Percentiles rank a stretch among this genome's conserved stretches.
These are phyloP conservation scores for Geosmithia morbida DNA, from an alignment of 2,329 filamentous ascomycete genomes.

Conservation along the genomic window DNA sequence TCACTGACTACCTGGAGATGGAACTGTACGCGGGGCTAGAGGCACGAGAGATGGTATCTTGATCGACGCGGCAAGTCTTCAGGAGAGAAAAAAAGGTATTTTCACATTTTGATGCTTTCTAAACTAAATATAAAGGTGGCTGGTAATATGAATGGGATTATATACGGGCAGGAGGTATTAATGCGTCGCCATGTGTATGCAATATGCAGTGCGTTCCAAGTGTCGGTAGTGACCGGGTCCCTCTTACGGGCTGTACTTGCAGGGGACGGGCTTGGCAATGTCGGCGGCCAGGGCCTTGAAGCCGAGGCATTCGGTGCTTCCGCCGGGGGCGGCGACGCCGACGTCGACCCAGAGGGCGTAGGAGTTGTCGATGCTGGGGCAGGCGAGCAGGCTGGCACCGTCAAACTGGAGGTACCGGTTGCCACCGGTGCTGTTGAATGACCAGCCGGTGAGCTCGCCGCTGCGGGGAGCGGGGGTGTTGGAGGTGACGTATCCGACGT, in stretches of 20 bases:
- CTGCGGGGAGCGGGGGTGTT: slow-evolving; percentile 21
- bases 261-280: slow-evolving; percentile 16
- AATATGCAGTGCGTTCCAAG: background rate
- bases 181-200: background rate
- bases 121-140: background rate
- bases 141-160: background rate
- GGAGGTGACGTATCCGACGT: slow-evolving; percentile 35
- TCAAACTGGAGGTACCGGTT: slow-evolving; percentile 26
- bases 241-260: slow-evolving; percentile 15
- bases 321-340: slow-evolving; percentile 18
- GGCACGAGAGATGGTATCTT: no score
- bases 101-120: background rate
- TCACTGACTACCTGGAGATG: no score
- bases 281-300: slow-evolving; percentile 16
- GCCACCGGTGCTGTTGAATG: slow-evolving; percentile 20
- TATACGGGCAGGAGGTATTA: background rate
- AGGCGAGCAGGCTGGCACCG: slow-evolving; percentile 31
- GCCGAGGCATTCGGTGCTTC: slow-evolving; percentile 20
- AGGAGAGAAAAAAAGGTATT: background rate
- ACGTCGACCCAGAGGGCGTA: slow-evolving; percentile 23
- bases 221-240: background rate
- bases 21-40: no score
- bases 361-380: slow-evolving; percentile 29
- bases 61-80: background rate
- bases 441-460: slow-evolving; percentile 31